Evolutionary conservation across 805 yeast genomes (phyloP), one percentile per base, ranked within the genome.

Genomic region (Lipomyces orientalis): DNA sequence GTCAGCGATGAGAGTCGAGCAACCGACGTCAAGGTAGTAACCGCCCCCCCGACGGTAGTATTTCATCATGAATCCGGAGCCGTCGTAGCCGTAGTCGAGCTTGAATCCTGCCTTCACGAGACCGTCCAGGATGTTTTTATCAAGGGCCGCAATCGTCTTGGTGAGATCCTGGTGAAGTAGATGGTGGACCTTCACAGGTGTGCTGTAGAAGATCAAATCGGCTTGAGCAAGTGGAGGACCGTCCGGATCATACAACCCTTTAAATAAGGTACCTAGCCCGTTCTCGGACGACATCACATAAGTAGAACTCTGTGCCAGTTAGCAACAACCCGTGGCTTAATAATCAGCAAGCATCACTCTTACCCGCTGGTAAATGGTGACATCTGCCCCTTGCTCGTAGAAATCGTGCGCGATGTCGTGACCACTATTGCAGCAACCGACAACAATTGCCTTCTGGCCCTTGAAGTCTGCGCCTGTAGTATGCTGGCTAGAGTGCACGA

Each of bases 391-490:
- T 70, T 81, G 83, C 64, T 81, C 83, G 65, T 79, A 79, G 64
- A 81, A 80, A 73, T 81, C 84, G 62, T 80, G 83, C 58, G 81
- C 79, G 57, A 81, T 81, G 73, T 81, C 84, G 71, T 81, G 84
- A 8, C 82, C 81, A 37, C 82, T 79, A 69, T 80, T 81, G 69
- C 84, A 80, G 49, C 82, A 78, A 54, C 84, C 84, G 64, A 81
- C 75, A 37, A 81, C 84, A 22, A 81, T 63, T 0, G 83, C 83
- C 54, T 77, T 79, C 68, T 81, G 76, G 46, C 83, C 83, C 10
- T 59, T 70, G 70, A 76, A 81, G 54, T 76, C 76, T n/a, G 78
- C 78, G 55, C 84, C 84, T 19, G 83, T 79, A 12, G 79, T 76
- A 71, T 81, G 82, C 62, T 77, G 73, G 1, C 82, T 79, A 12